A percentile compares a stretch with the other conserved stretches of the same genome.
Conservation (phyloP, 2,329 filamentous ascomycete species). For the Ceratocystis variospora region DNA sequence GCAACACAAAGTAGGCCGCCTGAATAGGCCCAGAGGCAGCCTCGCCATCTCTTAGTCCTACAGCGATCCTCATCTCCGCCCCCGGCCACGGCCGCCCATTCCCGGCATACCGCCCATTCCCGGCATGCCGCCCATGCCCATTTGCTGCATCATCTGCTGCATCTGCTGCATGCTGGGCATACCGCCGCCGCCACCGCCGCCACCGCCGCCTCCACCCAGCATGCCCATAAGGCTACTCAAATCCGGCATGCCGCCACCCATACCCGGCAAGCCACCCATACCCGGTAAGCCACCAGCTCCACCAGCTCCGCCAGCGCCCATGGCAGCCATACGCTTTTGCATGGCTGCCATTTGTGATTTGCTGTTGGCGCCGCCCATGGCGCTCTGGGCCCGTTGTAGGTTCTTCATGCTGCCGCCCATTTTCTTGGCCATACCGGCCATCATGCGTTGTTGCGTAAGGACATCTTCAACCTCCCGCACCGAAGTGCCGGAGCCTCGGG, state of each 20-base stretch:
- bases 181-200: slow-evolving; percentile 38
- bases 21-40: no score
- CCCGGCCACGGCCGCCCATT: slow-evolving; percentile 21
- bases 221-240: slow-evolving; percentile 85
- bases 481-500: slow-evolving; percentile 75
- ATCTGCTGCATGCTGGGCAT: slow-evolving; percentile 65
- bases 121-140: slow-evolving; percentile 42
- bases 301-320: slow-evolving; percentile 57
- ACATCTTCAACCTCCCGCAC: slow-evolving; percentile 91
- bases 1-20: neutral
- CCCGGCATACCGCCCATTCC: slow-evolving; percentile 25
- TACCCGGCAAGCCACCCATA: slow-evolving; percentile 81
- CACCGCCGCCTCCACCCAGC: slow-evolving; percentile 60
- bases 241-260: slow-evolving; percentile 59
- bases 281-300: slow-evolving; percentile 43
- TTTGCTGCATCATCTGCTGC: slow-evolving; percentile 66
- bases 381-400: slow-evolving; percentile 84
- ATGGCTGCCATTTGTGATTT: slow-evolving; percentile 88
- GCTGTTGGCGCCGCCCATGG: slow-evolving; percentile 70
- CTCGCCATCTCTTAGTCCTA: neutral
- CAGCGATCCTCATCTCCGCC: slow-evolving; percentile 6
- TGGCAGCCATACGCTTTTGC: slow-evolving; percentile 95
- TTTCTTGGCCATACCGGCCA: slow-evolving; percentile 98
- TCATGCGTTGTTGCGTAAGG: slow-evolving; percentile 95
- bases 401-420: slow-evolving; percentile 97